Conservation (phyloP, 2,329 filamentous ascomycete species). For the Alternaria triticimaculans region DNA sequence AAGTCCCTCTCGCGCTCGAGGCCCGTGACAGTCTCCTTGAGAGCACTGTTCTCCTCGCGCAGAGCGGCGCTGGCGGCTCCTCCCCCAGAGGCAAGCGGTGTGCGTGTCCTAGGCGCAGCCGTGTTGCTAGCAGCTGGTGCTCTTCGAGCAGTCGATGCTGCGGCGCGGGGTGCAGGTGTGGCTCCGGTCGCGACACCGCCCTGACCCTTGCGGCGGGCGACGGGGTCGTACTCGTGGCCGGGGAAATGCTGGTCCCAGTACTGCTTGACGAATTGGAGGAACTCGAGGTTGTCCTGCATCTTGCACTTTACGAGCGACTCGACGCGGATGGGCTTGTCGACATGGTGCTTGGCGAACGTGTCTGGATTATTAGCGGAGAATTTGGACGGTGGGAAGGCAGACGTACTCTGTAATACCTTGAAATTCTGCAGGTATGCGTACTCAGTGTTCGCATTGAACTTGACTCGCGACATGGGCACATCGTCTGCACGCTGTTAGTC, state of each 20-base stretch:
- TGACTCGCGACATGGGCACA: constrained; percentile 92
- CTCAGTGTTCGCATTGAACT: constrained; percentile 97
- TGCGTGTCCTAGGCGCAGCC: constrained; percentile 50
- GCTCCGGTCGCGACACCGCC: constrained; percentile 61
- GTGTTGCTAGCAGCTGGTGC: constrained; percentile 50
- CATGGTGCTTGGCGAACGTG: constrained; percentile 80
- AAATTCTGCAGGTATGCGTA: constrained; percentile 99
- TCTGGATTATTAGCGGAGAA: constrained; percentile 58
- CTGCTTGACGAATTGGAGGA: constrained; percentile 94
- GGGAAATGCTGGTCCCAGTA: constrained; percentile 99
- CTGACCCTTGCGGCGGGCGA: constrained; percentile 80
- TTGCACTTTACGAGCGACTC: constrained; percentile 94
- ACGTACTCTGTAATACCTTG: constrained; percentile 93
- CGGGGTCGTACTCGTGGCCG: constrained; percentile 94
- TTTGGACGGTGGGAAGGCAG: background rate
- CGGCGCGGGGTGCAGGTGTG: constrained; percentile 58
- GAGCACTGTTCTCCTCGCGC: constrained; percentile 81
- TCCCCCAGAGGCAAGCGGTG: constrained; percentile 49
- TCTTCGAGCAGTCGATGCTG: constrained; percentile 54
- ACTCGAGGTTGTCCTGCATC: constrained; percentile 99
- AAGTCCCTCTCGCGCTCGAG: constrained; percentile 97
- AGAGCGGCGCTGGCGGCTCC: constrained; percentile 73
- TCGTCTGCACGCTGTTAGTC: constrained; percentile 63
- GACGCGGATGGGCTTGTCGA: constrained; percentile 91
- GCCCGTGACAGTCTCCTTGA: constrained; percentile 95